Conservation (phyloP, 75 land plant species). For the Sequoiadendron giganteum region DNA sequence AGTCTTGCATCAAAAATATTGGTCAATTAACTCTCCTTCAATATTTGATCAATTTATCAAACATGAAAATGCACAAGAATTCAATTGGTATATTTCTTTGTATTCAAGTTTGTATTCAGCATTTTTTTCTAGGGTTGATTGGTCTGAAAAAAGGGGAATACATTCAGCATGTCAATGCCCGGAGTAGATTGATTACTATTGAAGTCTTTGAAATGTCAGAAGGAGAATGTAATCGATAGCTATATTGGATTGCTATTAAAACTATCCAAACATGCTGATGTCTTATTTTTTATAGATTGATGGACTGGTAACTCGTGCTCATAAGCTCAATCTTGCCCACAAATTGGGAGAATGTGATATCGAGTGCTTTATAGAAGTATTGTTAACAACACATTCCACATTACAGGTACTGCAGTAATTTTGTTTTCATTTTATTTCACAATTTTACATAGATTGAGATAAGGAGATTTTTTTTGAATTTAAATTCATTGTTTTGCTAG, state of each 20-base stretch:
- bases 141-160: background rate
- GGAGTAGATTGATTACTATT: background rate
- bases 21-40: too few relatives aligned
- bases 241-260: background rate
- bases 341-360: constrained; percentile 33
- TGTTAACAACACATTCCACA: constrained; percentile 36
- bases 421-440: background rate
- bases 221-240: background rate
- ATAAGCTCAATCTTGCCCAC: constrained; percentile 15
- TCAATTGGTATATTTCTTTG: background rate
- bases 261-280: background rate
- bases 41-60: too few relatives aligned
- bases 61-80: background rate
- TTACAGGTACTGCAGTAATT: constrained; percentile 40
- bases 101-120: background rate
- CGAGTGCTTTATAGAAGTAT: constrained; percentile 36
- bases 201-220: background rate
- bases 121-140: background rate
- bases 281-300: constrained; percentile 50
- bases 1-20: too few relatives aligned
- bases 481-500: constrained; percentile 21
- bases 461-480: background rate
- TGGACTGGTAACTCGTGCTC: constrained; percentile 55
- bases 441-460: background rate
- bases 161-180: background rate